Evolutionary conservation across 2,329 filamentous ascomycete species (phyloP), one percentile per base, ranked within the genome.

Genomic region (Escovopsis weberi): DNA sequence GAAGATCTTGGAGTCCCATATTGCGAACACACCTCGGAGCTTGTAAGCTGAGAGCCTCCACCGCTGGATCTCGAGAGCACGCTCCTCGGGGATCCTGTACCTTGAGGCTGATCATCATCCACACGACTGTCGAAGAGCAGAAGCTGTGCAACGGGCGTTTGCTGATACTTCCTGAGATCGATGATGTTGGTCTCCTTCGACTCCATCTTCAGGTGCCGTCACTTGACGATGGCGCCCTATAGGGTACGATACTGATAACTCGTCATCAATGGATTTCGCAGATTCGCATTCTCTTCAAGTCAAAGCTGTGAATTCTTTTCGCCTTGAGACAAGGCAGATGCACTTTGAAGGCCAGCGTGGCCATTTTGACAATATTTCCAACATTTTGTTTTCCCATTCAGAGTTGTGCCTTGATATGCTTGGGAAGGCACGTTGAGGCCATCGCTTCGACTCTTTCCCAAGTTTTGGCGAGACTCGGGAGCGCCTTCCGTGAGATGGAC

Each of bases 1-100:
- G 41, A 62, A 52, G 37, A 62, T 57, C 28, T 58, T 51, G 23
- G 52, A 44, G 34, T 57, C 51, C 47, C 48, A 54, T 11, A 61
- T 46, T 4, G 59, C 50, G 43, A 60, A 46, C 32, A 59, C 34
- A 39, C 52, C 54, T 54, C 35, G 9, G 40, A 43, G 30, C 40
- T 41, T 37, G 38, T 41, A 40, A 42, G 28, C 11, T 11, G 28
- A 30, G 28, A 11, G 28, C 11, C 3, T 30, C 8, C 28, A 23
- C 8, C 7, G 28, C 11, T 6, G 11, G 28, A 4, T 6, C 28
- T 9, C 11, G 28, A 30, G 23, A 23, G 23, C 28, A 9, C 11
- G 28, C 28, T 30, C 11, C 28, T 43, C 48, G 44, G 51, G 43
- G 6, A 5, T 41, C 26, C 37, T 51, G 18, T 54, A 56, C 54